A percentile compares a stretch with the other conserved stretches of the same genome.
Evolutionary conservation across 805 yeast genomes (phyloP).

Genomic region (Candida argentea): DNA sequence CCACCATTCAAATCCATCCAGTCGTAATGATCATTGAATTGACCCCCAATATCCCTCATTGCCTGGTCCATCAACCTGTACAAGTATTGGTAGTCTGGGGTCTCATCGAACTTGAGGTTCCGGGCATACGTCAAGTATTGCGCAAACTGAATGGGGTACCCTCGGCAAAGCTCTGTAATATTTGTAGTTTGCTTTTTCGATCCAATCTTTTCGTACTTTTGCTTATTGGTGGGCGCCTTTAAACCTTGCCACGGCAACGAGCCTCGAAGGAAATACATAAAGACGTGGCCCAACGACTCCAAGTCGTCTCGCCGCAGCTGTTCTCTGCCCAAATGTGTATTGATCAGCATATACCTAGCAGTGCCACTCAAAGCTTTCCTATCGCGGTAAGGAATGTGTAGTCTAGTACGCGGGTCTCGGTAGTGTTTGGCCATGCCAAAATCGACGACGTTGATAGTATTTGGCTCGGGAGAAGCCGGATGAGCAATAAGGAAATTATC

Average conservation of each 20-base stretch:
- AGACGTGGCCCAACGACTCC: conserved; percentile 94
- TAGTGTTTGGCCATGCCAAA: conserved; percentile 99
- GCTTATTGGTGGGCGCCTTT: conserved; percentile 96
- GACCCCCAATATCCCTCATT: conserved; percentile 54
- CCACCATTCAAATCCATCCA: conserved; percentile 97
- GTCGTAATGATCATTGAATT: conserved; percentile 81
- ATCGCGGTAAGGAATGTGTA: conserved; percentile 94
- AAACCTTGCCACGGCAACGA: conserved; percentile 98
- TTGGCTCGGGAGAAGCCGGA: conserved; percentile 75
- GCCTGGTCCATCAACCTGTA: conserved; percentile 71
- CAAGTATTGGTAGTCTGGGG: conserved; percentile 88
- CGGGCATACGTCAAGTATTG: conserved; percentile 85
- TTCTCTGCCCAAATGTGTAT: conserved; percentile 95
- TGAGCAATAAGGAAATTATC: conserved; percentile 93
- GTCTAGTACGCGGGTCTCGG: conserved; percentile 91
- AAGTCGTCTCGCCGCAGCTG: conserved; percentile 94
- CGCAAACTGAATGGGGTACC: conserved; percentile 87
- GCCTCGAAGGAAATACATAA: conserved; percentile 89
- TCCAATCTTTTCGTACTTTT: conserved; percentile 94
- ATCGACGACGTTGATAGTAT: conserved; percentile 82
- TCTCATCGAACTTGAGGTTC: conserved; percentile 81
- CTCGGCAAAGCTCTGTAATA: conserved; percentile 76
- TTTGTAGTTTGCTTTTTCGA: conserved; percentile 89
- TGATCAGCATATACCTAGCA: conserved; percentile 97
- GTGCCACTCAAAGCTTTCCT: conserved; percentile 94